Evolutionary conservation across 495 filamentous ascomycete species (phyloP), one percentile per base, ranked within the genome.

Genomic region (Elasticomyces elasticus): DNA sequence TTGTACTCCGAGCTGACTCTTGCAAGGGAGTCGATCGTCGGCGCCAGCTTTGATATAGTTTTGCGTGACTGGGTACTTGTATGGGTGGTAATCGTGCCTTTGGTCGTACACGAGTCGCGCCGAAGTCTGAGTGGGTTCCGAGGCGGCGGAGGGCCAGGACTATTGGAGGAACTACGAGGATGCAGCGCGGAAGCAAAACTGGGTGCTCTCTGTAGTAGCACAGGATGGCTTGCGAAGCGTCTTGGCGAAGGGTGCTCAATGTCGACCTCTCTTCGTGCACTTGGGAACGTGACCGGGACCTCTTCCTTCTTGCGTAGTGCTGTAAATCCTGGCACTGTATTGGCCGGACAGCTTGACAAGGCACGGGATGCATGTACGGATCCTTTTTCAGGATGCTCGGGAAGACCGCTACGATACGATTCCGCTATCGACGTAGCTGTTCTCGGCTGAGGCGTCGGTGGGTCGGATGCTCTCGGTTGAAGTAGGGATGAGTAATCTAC

Each of bases 141-240:
- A 40, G 59, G 54, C 3, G 59, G 59, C 26, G 55, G 59, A 12
- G 58, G 58, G 27, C 59, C 59, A 20, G 59, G 59, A 48, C 59
- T 62, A 37, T 58, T 50, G 12, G 59, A 53, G 17, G 58, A 15
- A 30, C 54, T 58, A 15, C 55, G 49, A 15, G 54, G 59, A 24
- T 62, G 50, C 7, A 58, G 30, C 1, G 54, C 38, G 17, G 54
- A 50, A 19, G 47, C 59, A 6, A 62, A 47, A 27, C 58, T 62
- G 17, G 59, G 54, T 1, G 54, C 59, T 51, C 55, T 30, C 26
- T 58, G 59, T 6, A 58, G 19, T 15, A 62, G 45, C 15, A 58
- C 49, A 23, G 54, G 41, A 17, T 62, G 54, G 22, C 59, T 62
- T 35, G 59, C 54, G 26, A 62, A 58, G 22, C 59, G 40, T 25